Percentiles rank a stretch among this genome's conserved stretches.
Evolutionary conservation across 208 protist species (phyloP).

Genomic region (Trypanosoma mega): DNA sequence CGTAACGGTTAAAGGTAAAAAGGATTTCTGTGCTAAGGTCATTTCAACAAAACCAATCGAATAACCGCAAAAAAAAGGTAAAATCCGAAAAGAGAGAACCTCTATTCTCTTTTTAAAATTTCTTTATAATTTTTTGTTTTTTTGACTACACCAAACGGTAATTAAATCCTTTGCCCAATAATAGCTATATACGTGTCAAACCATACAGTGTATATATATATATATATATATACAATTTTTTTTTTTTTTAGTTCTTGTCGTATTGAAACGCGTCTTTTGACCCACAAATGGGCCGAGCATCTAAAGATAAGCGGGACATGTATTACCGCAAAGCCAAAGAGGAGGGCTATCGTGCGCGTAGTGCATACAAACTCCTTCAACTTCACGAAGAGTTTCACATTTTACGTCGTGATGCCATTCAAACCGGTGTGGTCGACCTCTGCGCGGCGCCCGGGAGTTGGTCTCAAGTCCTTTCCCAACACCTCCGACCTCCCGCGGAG

Average conservation of each 20-base stretch:
- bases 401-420: constrained; percentile 75
- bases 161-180: too few relatives aligned
- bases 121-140: too few relatives aligned
- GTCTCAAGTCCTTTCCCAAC: constrained; percentile 90
- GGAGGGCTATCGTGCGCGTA: constrained; percentile 97
- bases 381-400: constrained; percentile 98
- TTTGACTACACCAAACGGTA: too few relatives aligned
- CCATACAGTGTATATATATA: too few relatives aligned
- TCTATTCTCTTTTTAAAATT: too few relatives aligned
- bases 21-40: too few relatives aligned
- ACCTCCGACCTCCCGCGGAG: constrained; percentile 25
- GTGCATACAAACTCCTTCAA: constrained; percentile 99
- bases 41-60: too few relatives aligned
- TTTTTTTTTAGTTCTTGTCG: constrained; percentile 9
- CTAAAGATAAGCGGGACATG: constrained; percentile 98
- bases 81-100: too few relatives aligned
- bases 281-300: constrained; percentile 84
- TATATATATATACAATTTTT: constrained; percentile 11
- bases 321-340: constrained; percentile 99
- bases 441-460: constrained; percentile 98
- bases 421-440: constrained; percentile 97
- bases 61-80: too few relatives aligned
- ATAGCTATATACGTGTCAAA: too few relatives aligned
- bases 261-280: constrained; percentile 2
- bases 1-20: too few relatives aligned